Conservation (phyloP, 352 stramenopile species). For the Phytopythium boreale region DNA sequence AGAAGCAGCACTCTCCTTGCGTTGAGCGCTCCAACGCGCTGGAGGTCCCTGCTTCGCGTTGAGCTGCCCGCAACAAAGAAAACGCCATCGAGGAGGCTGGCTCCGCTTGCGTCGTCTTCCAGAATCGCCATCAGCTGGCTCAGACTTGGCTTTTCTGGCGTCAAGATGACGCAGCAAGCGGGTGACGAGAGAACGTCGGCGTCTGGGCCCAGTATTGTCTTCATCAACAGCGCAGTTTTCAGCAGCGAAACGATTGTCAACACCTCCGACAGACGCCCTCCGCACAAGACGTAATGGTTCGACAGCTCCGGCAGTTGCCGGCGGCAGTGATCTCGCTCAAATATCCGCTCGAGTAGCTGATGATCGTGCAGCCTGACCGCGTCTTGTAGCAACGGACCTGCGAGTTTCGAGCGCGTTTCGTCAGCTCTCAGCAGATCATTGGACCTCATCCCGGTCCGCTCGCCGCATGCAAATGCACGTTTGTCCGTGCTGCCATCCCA, state of each 20-base stretch:
- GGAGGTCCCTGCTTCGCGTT: conserved; percentile 23
- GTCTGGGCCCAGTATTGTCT: neutral
- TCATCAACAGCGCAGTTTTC: neutral
- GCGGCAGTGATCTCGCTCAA: neutral
- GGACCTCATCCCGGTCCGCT: no score
- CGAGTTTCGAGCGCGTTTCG: no score
- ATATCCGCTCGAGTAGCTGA: neutral
- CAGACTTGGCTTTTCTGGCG: conserved; percentile 21
- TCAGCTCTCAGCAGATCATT: no score
- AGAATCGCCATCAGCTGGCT: conserved; percentile 19
- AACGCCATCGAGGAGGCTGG: conserved; percentile 23
- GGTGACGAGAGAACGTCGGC: neutral
- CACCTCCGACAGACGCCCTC: conserved; percentile 1
- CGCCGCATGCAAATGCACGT: no score
- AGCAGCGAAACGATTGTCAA: neutral
- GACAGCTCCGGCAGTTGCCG: neutral
- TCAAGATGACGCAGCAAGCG: conserved; percentile 14
- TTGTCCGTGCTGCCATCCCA: no score
- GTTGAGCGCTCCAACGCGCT: conserved; percentile 20
- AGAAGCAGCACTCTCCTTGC: conserved; percentile 31
- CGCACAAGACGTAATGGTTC: conserved; percentile 31
- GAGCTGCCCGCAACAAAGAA: conserved; percentile 31
- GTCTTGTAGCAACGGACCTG: neutral
- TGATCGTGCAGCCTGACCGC: neutral
- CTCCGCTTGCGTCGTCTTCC: conserved; percentile 8